Evolutionary conservation across 192 early-diverging fungal species (phyloP), one percentile per base, ranked within the genome.

Genomic region (Coemansia sp.): DNA sequence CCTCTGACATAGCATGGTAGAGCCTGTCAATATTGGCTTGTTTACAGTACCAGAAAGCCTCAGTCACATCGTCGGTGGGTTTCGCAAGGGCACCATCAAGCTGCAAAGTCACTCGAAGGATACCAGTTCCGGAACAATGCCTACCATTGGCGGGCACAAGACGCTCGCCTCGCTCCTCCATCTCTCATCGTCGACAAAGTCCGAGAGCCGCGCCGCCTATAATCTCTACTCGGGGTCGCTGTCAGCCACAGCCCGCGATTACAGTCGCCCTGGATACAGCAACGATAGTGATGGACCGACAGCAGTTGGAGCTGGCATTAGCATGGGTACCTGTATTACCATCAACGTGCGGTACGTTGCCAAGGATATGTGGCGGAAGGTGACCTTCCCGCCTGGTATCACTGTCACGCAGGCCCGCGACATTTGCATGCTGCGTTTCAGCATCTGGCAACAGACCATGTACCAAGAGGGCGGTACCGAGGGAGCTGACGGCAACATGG

Each of bases 351-450:
- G 55, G 55, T 58, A 58, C 16, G 55, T 58, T 32, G 55, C 55
- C 61, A 79, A 80, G 65, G 84, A 86, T 65, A 64, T 79, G 68
- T 86, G 84, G 84, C 64, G 77, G 52, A 74, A 80, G 40, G 68
- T 86, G 21, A 74, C 75, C 0, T 86, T 86, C 32, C 84, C 84
- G 11, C 80, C 80, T 0, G 80, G 80, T 3, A 76, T 86, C 39
- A 83, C 84, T 0, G 84, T 86, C 26, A 82, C 80, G 8, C 84
- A 86, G 47, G 84, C 84, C 5, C 70, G 77, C 44, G 84, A 86
- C 50, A 82, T 86, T 38, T 86, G 80, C 60, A 82, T 86, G 77
- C 70, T 86, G 50, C 76, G 80, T n/a, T 86, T 79, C 66, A 86
- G 77, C 61, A 72, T 86, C 52, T 86, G 84, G 84, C 77, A 79